phyloP scores from a whole-genome alignment of 441 rosid genomes.

The Gossypium laxum region DNA sequence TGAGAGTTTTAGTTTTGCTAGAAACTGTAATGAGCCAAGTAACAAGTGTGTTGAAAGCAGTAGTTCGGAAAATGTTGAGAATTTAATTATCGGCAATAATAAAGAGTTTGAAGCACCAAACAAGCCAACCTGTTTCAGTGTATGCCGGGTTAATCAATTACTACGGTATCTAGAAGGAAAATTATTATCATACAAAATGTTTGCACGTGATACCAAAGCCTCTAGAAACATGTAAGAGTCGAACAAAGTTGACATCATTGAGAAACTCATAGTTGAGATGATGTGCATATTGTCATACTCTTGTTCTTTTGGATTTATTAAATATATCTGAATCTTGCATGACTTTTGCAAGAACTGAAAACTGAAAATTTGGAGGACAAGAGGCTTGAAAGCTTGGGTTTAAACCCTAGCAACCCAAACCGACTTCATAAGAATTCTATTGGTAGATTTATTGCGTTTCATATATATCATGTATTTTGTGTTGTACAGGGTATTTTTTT shows the following conservation, averaged over 20 bases:
- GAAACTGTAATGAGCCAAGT: slow-evolving; percentile 18
- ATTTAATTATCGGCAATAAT: slow-evolving; percentile 20
- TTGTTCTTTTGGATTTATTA: background rate
- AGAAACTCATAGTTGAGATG: background rate
- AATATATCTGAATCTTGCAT: background rate
- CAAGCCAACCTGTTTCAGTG: slow-evolving; percentile 45
- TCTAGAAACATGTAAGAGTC: slow-evolving; percentile 74
- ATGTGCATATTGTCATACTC: background rate
- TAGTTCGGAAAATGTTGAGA: slow-evolving; percentile 24
- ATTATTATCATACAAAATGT: slow-evolving; percentile 64
- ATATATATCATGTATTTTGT: background rate
- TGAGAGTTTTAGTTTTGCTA: slow-evolving; percentile 21
- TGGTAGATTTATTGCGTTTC: background rate
- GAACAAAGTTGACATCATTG: background rate
- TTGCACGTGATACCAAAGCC: slow-evolving; percentile 94
- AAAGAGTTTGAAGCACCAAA: slow-evolving; percentile 30
- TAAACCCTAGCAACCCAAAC: background rate
- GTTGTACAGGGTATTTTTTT: background rate
- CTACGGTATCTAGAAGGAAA: slow-evolving; percentile 76
- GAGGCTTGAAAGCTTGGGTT: background rate
- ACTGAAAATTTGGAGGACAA: background rate
- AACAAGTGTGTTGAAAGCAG: slow-evolving; percentile 25
- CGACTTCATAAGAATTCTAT: background rate
- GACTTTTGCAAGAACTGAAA: background rate
- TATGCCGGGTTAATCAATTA: slow-evolving; percentile 61